Evolutionary conservation across 2,329 filamentous ascomycete genomes (phyloP).

Genomic region (Grosmannia clavigera): DNA sequence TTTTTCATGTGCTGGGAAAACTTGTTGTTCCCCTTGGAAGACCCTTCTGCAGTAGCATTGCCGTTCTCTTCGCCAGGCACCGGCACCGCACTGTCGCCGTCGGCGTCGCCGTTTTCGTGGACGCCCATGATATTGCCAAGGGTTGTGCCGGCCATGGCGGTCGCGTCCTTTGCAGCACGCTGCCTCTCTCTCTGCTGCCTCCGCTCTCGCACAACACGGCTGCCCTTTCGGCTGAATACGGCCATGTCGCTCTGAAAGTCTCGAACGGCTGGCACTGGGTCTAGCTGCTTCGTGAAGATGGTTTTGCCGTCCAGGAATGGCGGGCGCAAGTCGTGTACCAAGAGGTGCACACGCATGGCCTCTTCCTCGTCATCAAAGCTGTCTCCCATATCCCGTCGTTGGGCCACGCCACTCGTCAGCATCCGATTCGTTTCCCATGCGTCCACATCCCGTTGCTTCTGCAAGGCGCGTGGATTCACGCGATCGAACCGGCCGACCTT

Average conservation of each 20-base stretch:
- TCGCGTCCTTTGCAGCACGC: conserved; percentile 89
- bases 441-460: conserved; percentile 89
- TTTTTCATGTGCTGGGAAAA: conserved; percentile 88
- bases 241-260: conserved; percentile 98
- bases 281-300: conserved; percentile 93
- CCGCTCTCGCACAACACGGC: conserved; percentile 80
- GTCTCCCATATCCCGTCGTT: conserved; percentile 66
- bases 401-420: conserved; percentile 91
- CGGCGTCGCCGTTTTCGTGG: conserved; percentile 83
- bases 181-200: conserved; percentile 87
- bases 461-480: conserved; percentile 61
- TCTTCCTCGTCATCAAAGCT: conserved; percentile 90
- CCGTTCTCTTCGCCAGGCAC: conserved; percentile 57
- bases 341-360: conserved; percentile 71
- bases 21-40: conserved; percentile 43
- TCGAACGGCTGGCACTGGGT: conserved; percentile 83
- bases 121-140: conserved; percentile 92
- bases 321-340: conserved; percentile 87
- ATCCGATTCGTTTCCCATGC: conserved; percentile 99
- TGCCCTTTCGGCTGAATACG: conserved; percentile 91
- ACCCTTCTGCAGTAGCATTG: conserved; percentile 17
- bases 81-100: conserved; percentile 79
- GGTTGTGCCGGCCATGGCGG: conserved; percentile 80
- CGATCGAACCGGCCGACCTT: conserved; percentile 57
- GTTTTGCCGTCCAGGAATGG: conserved; percentile 91